These are phyloP conservation scores for Neohortaea acidophila DNA, from an alignment of 495 filamentous ascomycete genomes.

Conservation along the genomic window DNA sequence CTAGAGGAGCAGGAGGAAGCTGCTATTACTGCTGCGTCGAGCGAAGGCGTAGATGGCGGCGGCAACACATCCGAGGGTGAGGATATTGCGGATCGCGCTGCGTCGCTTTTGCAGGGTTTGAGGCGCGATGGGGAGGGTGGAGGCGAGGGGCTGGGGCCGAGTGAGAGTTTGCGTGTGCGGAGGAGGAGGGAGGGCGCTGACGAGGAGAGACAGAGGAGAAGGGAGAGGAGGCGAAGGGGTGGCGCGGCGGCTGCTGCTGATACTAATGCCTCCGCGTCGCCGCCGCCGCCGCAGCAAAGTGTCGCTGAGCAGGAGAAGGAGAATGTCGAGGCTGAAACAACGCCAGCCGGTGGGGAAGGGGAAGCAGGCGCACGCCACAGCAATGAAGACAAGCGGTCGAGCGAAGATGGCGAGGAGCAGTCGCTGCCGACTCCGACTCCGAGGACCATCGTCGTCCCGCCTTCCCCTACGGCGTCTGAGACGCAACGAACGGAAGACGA, in stretches of 20 bases:
- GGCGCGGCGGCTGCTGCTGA: conserved; percentile 7
- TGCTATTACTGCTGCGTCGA: conserved; percentile 25
- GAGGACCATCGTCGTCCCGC: conserved; percentile 11
- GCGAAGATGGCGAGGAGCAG: not conserved
- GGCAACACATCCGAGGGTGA: conserved; percentile 35
- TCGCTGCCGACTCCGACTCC: conserved; percentile 7
- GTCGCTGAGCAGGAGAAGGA: conserved; percentile 5
- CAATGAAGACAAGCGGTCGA: not conserved
- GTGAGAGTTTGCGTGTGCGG: conserved; percentile 23
- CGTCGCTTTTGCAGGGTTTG: conserved; percentile 66
- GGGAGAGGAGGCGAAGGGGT: conserved; percentile 9
- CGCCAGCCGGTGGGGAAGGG: not conserved
- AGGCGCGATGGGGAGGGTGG: conserved; percentile 42
- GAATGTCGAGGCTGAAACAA: not conserved
- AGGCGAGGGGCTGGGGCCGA: conserved; percentile 16
- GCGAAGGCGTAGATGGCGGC: conserved; percentile 20
- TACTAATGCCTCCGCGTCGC: not conserved
- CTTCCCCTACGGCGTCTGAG: conserved; percentile 8
- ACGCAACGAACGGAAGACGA: not conserved
- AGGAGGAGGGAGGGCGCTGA: conserved; percentile 24
- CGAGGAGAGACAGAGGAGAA: conserved; percentile 19
- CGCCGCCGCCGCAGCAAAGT: not conserved
- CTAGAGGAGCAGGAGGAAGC: conserved; percentile 25
- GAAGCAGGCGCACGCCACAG: not conserved
- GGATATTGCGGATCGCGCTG: conserved; percentile 71